A percentile compares a stretch with the other conserved stretches of the same genome.
These are phyloP conservation scores for Canariomyces notabilis DNA, from an alignment of 2,329 filamentous ascomycete genomes.

Conservation along the genomic window DNA sequence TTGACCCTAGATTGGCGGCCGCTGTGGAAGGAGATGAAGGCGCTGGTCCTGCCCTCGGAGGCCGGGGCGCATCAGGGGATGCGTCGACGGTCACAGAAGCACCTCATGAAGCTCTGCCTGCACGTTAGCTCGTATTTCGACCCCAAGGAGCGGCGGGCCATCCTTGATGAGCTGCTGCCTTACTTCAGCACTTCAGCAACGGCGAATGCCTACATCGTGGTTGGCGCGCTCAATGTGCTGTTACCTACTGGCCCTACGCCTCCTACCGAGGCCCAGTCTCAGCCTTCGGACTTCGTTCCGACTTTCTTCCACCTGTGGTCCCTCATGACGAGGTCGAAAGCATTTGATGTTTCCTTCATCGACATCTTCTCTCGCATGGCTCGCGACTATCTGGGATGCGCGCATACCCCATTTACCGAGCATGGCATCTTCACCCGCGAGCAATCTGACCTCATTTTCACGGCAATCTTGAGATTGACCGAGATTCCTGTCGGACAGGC, in stretches of 20 bases:
- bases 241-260: constrained; percentile 79
- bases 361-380: constrained; percentile 86
- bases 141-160: constrained; percentile 73
- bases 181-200: constrained; percentile 93
- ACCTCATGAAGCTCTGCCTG: constrained; percentile 80
- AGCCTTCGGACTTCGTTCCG: constrained; percentile 82
- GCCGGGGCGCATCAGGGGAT: constrained; percentile 59
- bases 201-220: constrained; percentile 88
- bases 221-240: constrained; percentile 78
- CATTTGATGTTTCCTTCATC: constrained; percentile 79
- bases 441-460: constrained; percentile 90
- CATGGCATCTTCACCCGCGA: constrained; percentile 89
- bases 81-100: constrained; percentile 53
- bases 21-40: constrained; percentile 87
- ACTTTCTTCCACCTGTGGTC: constrained; percentile 98
- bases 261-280: constrained; percentile 65
- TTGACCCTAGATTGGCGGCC: constrained; percentile 90
- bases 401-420: constrained; percentile 73
- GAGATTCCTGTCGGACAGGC: constrained; percentile 97
- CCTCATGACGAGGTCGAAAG: constrained; percentile 81
- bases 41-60: constrained; percentile 81
- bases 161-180: constrained; percentile 73
- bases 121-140: constrained; percentile 93
- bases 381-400: constrained; percentile 71
- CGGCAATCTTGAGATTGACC: constrained; percentile 78